These are phyloP conservation scores for Claviceps sorghi DNA, from an alignment of 2,329 filamentous ascomycete species.

Conservation along the genomic window DNA sequence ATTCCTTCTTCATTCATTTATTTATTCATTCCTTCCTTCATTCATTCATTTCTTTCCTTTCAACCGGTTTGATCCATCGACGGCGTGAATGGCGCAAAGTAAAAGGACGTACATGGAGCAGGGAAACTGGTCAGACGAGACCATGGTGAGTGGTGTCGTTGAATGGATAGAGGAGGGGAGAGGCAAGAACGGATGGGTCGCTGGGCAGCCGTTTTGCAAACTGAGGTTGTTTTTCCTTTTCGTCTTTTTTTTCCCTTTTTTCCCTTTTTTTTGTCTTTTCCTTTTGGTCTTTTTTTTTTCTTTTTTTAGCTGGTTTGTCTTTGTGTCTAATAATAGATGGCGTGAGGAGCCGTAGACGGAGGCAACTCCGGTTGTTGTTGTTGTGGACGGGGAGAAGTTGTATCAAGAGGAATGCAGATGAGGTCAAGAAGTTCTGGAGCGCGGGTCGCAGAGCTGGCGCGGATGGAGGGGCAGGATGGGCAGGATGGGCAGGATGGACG, in stretches of 20 bases:
- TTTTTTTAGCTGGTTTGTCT: no score
- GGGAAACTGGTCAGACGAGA: conserved; percentile 3
- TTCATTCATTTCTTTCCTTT: neutral
- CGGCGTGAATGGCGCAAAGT: conserved; percentile 17
- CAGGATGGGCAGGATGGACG: neutral
- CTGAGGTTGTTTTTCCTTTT: neutral
- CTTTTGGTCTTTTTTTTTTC: neutral
- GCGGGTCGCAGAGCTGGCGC: neutral
- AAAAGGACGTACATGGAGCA: conserved; percentile 8
- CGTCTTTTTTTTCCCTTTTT: neutral
- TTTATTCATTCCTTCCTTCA: no score
- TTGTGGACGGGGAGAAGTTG: neutral
- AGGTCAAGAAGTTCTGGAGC: neutral
- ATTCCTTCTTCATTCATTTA: no score
- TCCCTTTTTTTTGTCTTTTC: neutral
- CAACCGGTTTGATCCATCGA: neutral
- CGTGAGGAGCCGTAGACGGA: no score
- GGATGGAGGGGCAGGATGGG: neutral
- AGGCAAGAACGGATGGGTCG: neutral
- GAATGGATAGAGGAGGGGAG: neutral
- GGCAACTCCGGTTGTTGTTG: neutral
- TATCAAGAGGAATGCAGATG: conserved; percentile 6
- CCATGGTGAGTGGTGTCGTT: conserved; percentile 1
- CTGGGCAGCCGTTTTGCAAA: neutral
- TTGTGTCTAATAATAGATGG: no score